These are phyloP conservation scores for Gloeostereum incarnatum DNA, from an alignment of 768 basidiomycete genomes.

Conservation along the genomic window DNA sequence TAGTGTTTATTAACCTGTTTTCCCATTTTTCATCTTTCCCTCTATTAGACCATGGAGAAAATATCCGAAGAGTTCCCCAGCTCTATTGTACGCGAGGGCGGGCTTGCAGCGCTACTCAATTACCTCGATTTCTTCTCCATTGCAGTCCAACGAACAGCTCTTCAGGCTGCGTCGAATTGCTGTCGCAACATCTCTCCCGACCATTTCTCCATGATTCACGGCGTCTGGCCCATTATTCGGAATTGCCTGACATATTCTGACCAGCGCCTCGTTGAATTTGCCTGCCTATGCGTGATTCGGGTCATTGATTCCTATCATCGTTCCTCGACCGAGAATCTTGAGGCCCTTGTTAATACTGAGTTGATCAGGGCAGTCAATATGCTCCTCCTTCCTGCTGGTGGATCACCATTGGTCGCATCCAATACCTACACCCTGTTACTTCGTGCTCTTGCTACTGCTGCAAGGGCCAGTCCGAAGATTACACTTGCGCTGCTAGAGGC, in stretches of 20 bases:
- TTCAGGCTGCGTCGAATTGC: conserved; percentile 95
- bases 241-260: conserved; percentile 90
- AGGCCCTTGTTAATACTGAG: conserved; percentile 72
- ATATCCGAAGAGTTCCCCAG: conserved; percentile 97
- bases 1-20: conserved; percentile 16
- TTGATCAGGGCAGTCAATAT: conserved; percentile 79
- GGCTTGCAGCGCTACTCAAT: conserved; percentile 84
- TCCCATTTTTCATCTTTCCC: conserved; percentile 9
- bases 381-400: conserved; percentile 78
- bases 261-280: conserved; percentile 95
- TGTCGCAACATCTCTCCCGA: conserved; percentile 89
- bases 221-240: conserved; percentile 88
- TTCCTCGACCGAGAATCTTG: conserved; percentile 76
- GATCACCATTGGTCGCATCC: conserved; percentile 75
- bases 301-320: conserved; percentile 90
- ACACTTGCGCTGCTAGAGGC: conserved; percentile 83
- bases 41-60: conserved; percentile 85
- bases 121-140: conserved; percentile 99
- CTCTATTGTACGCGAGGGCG: conserved; percentile 93
- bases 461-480: conserved; percentile 82
- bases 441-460: conserved; percentile 80
- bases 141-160: conserved; percentile 91
- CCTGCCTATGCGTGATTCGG: conserved; percentile 90
- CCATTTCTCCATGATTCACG: conserved; percentile 80
- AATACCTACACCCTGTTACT: conserved; percentile 86